phyloP scores from a whole-genome alignment of 106 monocot species.

The Dendrobium officinale region DNA sequence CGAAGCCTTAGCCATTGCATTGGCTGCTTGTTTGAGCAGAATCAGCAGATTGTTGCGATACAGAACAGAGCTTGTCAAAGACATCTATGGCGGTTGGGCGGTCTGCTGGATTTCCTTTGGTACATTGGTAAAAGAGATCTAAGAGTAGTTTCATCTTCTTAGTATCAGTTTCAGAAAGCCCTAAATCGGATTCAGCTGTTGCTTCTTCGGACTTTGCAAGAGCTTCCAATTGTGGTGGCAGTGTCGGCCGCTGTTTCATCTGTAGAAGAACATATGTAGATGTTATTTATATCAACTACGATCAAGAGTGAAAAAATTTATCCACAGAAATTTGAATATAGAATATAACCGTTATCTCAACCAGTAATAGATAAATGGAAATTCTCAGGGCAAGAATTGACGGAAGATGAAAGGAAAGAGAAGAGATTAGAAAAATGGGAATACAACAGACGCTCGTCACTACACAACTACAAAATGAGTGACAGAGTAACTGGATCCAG shows the following conservation, averaged over 20 bases:
- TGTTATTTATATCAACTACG: not conserved
- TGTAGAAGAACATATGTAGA: constrained; percentile 8
- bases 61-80: constrained; percentile 33
- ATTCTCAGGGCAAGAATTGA: too few relatives aligned
- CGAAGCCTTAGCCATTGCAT: not conserved
- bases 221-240: constrained; percentile 56
- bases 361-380: too few relatives aligned
- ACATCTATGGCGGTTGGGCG: constrained; percentile 67
- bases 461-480: too few relatives aligned
- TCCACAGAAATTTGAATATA: too few relatives aligned
- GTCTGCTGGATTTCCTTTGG: constrained; percentile 42
- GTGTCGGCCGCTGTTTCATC: constrained; percentile 59
- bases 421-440: too few relatives aligned
- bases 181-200: constrained; percentile 9
- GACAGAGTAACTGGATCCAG: too few relatives aligned
- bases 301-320: not conserved
- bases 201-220: constrained; percentile 32
- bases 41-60: not conserved
- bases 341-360: too few relatives aligned
- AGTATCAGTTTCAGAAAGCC: constrained; percentile 24
- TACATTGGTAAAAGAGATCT: constrained; percentile 68
- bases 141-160: constrained; percentile 48
- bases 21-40: not conserved
- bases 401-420: too few relatives aligned
- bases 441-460: too few relatives aligned